Evolutionary conservation across 371 early-diverging fungal genomes (phyloP), one percentile per base, ranked within the genome.

Genomic region (Nematocida ironsii): DNA sequence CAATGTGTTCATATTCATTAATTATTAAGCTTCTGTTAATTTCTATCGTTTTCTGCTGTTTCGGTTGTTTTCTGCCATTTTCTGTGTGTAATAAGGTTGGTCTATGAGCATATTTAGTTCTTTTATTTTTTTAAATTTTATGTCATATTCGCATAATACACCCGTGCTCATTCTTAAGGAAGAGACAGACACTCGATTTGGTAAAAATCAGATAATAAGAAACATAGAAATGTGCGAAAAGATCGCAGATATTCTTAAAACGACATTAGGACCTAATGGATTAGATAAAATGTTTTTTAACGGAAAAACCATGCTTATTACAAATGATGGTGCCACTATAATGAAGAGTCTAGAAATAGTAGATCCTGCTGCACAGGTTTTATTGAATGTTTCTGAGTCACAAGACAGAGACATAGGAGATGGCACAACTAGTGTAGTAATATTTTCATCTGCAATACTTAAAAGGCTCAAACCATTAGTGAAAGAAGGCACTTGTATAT

Each of bases 391-490:
- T 87, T 94, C 96, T 52, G 91, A 96, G 78, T 92, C 96, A 62
- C 98, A 98, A 90, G 99, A 99, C 90, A 95, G 94, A n/a, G 97
- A 97, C 90, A 95, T 86, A 52, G 99, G 99, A 73, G 99, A 99
- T 87, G 99, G 99, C 81, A 99, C 99, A 40, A 99, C 99, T 13
- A 94, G 94, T 89, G 98, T 98, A 13, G 95, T 97, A 16, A 89
- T 99, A 45, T 90, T 98, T 48, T 95, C 98, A 52, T 94, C 93
- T 69, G 96, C 96, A 88, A 90, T 99, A 23, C 89, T 99, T 83
- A 92, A 92, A 85, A 92, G 93, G 83, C 91, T 96, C 62, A 95
- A 94, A 84, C 89, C 91, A 73, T 91, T 93, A 76, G 90, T 97
- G 76, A 96, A 96, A 88, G 95, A 95, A 83, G 93, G 93, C 72